Evolutionary conservation across 2,329 filamentous ascomycete species (phyloP), one percentile per base, ranked within the genome.

Genomic region (Scopulariopsis brevicaulis): DNA sequence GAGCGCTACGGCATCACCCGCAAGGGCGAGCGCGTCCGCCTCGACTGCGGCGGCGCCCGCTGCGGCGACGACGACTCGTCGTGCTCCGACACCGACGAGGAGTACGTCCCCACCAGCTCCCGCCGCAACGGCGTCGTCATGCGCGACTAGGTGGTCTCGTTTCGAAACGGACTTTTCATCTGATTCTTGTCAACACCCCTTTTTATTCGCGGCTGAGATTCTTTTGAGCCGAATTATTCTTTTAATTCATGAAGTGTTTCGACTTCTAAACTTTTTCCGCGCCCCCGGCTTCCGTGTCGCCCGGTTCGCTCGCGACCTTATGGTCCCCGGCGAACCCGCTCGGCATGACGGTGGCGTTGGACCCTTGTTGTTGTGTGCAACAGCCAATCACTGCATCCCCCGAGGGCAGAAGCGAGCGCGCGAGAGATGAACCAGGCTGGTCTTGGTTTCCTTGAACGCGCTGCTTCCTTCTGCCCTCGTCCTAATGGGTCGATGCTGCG

Each of bases 1-100:
- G 90, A 96, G 74, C 89, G 92, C 76, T 96, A 94, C 78, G 93
- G 92, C 66, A 96, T 97, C 78, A 96, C 92, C 63, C 89, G 91
- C 75, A 86, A 87, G 72, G 91, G 92, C 69, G 88, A 95, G 73
- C 86, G 92, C 68, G 88, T 97, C 81, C 94, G 93, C 82, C 85
- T 96, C 72, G 92, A 96, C 82, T 97, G 93, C 69, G 91, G 91
- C 65, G 93, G 93, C 65, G 79, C 85, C 61, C 86, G 90, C 70
- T 96, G 93, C 75, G 89, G 90, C 68, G 94, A 89, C 75, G 82
- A 81, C 63, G 86, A 89, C 67, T 84, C 87, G 62, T 81, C 77
- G 57, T 81, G 83, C 58, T 90, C 86, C 66, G 81, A 82, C 63
- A 74, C 74, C 60, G 83, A 85, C 59, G 64, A 63, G 50, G 65